Evolutionary conservation across 441 rosid species (phyloP).

Genomic region (Populus hybrid): DNA sequence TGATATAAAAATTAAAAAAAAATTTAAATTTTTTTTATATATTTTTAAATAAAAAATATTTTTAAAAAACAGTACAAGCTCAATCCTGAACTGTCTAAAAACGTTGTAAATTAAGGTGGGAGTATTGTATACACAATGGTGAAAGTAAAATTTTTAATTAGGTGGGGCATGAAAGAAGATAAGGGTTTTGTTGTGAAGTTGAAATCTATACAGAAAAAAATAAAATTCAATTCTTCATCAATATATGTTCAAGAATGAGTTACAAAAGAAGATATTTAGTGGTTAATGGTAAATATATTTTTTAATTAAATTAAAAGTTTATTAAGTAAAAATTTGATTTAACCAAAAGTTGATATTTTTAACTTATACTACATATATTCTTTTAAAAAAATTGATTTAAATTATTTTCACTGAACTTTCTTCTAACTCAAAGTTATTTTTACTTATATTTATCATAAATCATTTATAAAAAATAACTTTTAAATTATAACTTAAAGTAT

Average conservation of each 20-base stretch:
- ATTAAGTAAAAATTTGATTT: neutral
- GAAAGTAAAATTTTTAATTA: neutral
- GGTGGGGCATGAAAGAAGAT: neutral
- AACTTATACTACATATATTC: neutral
- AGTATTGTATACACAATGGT: neutral
- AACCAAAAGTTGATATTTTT: neutral
- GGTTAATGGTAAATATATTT: no score
- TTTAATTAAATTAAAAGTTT: no score
- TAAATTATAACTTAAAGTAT: neutral
- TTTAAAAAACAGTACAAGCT: no score
- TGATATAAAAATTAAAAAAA: no score
- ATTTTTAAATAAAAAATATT: no score
- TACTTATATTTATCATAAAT: neutral
- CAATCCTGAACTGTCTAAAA: neutral
- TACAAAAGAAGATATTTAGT: neutral
- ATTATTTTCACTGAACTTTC: neutral
- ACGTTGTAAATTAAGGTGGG: neutral
- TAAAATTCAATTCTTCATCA: no score
- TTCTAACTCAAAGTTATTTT: neutral
- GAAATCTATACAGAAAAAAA: neutral
- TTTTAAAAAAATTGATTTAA: no score
- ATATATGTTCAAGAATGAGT: no score
- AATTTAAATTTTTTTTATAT: no score
- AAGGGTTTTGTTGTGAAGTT: neutral
- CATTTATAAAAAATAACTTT: neutral